Base-by-base conservation (phyloP, 2,329 filamentous ascomycete species). In the Trichoderma pleuroti region DNA sequence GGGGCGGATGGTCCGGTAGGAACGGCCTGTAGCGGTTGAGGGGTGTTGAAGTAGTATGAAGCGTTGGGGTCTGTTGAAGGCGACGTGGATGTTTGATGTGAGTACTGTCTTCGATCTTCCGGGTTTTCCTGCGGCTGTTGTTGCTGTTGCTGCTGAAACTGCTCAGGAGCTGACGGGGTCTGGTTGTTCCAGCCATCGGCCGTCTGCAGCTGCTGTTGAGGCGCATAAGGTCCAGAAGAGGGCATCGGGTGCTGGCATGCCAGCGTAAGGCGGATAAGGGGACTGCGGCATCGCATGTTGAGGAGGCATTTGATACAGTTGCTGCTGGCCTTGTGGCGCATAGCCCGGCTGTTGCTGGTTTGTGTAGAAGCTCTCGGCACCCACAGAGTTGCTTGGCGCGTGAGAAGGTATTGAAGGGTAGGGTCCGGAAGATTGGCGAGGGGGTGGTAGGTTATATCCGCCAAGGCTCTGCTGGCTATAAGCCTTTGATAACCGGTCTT, bases 401-500 rank as follows among this genome's bases (percentile, higher is more conserved):
- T 86, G 85, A 9, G 87, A 81, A 28, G 89, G 85, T 69, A 97
- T 86, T 5, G 88, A 87, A 11, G 93, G 91, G 78, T 97, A 97
- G 16, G 92, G 86, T 66, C 85, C 87, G 6, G 87, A 80, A 11
- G 87, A 81, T 75, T 82, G 88, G 39, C 84, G 84, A 61, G 79
- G 80, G 42, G 84, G 82, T 21, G 87, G 85, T 12, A 88, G 80
- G 72, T 83, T 86, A 74, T 93, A 93, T 3, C 87, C 87, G 12
- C 90, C 87, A 24, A 93, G 83, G 56, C 82, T 90, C 76, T 95
- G 92, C 76, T 97, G 93, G 73, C 90, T 92, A 79, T 98, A 98
- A 2, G 96, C 95, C 79, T 92, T 97, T 10, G 94, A 97, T 30
- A 99, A 85, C 49, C 96, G 90, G 73, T 99, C 96, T 81, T 99